phyloP scores from a whole-genome alignment of 1,139 yeast species.

The Protomyces gravidus region DNA sequence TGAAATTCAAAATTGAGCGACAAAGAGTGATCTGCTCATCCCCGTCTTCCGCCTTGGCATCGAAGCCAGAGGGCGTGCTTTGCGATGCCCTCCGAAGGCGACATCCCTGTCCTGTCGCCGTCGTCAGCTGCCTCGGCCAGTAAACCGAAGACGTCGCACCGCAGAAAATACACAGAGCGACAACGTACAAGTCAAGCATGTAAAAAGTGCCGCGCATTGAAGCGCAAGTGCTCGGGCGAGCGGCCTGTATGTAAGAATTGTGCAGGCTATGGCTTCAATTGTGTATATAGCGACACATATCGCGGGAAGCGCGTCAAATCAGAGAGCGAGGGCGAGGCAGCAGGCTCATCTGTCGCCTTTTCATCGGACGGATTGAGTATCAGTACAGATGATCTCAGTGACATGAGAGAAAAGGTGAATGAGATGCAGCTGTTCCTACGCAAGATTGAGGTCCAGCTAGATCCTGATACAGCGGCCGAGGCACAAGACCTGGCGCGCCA shows the following conservation, averaged over 20 bases:
- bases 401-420: neutral
- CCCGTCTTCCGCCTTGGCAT: no score
- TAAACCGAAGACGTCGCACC: neutral
- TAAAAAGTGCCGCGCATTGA: slow-evolving; percentile 23
- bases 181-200: slow-evolving; percentile 28
- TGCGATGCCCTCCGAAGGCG: neutral
- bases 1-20: no score
- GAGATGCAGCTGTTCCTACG: slow-evolving; percentile 9
- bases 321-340: slow-evolving; percentile 19
- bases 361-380: neutral
- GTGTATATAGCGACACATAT: slow-evolving; percentile 20
- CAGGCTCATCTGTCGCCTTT: neutral
- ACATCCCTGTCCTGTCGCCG: neutral
- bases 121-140: neutral
- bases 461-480: slow-evolving; percentile 5
- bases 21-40: no score
- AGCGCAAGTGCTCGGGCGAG: slow-evolving; percentile 26
- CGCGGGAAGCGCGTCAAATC: slow-evolving; percentile 22
- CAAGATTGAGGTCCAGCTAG: slow-evolving; percentile 16
- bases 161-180: slow-evolving; percentile 26
- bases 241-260: slow-evolving; percentile 25
- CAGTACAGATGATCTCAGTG: neutral
- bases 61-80: no score
- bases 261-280: slow-evolving; percentile 24
- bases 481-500: slow-evolving; percentile 3